Percentiles rank a stretch among this genome's conserved stretches.
Conservation (phyloP, 495 filamentous ascomycete genomes). For the Neurospora sp. region DNA sequence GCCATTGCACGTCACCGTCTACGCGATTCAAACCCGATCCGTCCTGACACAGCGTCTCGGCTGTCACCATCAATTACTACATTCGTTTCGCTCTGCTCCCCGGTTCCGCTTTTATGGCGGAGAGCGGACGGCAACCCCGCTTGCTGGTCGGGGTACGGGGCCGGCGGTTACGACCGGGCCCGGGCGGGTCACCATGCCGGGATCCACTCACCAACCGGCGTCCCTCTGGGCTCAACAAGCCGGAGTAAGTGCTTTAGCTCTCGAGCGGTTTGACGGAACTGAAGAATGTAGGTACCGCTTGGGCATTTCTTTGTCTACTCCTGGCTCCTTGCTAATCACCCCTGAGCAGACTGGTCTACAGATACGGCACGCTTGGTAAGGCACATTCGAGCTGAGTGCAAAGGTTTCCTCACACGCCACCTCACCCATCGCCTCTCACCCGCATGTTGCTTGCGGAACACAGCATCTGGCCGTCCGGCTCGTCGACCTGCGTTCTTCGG, state of each 20-base stretch:
- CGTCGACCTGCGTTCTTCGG: constrained; percentile 70
- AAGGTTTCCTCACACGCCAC: constrained; percentile 14
- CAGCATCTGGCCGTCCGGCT: constrained; percentile 71
- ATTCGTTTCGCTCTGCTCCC: constrained; percentile 48
- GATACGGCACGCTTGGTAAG: no score
- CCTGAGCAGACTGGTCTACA: constrained; percentile 46
- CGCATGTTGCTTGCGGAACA: constrained; percentile 76
- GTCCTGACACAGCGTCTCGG: not conserved
- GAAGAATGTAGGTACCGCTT: constrained; percentile 50
- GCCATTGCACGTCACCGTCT: not conserved
- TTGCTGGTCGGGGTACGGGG: constrained; percentile 8
- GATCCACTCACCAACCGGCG: not conserved
- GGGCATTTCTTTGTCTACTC: not conserved
- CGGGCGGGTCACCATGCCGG: not conserved
- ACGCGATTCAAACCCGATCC: not conserved
- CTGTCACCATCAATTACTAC: constrained; percentile 24
- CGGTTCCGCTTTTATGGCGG: constrained; percentile 58
- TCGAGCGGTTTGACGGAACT: constrained; percentile 73
- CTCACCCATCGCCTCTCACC: constrained; percentile 58
- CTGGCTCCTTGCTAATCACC: not conserved
- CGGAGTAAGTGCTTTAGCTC: constrained; percentile 63
- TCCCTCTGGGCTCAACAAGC: constrained; percentile 53
- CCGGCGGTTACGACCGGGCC: not conserved
- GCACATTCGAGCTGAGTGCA: no score
- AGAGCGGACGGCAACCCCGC: constrained; percentile 21